These are phyloP conservation scores for Medakamo hakoo DNA, from an alignment of 139 green algal species.

Conservation along the genomic window DNA sequence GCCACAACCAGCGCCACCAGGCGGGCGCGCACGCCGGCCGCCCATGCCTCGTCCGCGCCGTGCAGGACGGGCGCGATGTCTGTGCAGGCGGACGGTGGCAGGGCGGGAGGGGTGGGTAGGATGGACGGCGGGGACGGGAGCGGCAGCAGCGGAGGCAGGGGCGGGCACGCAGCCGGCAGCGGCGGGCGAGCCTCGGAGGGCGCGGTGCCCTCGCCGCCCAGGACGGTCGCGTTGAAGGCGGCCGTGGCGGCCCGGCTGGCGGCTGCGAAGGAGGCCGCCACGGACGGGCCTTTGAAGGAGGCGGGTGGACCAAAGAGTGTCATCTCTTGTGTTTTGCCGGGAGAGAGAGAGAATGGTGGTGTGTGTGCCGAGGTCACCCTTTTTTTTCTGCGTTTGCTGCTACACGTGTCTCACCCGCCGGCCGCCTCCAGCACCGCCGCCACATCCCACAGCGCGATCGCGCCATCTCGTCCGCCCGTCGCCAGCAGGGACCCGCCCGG, in stretches of 20 bases:
- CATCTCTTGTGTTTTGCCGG: too few species aligned
- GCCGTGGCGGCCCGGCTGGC: too few species aligned
- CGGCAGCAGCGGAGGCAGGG: too few species aligned
- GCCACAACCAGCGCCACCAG: too few species aligned
- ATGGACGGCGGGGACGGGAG: too few species aligned
- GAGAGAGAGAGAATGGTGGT: neutral
- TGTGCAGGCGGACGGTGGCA: too few species aligned
- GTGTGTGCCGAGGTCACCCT: neutral
- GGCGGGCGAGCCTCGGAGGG: neutral
- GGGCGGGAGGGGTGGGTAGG: too few species aligned
- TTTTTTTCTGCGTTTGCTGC: neutral
- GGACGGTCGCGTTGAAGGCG: neutral
- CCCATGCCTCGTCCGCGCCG: too few species aligned
- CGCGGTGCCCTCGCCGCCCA: neutral
- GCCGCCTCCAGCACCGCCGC: neutral
- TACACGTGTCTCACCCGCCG: neutral
- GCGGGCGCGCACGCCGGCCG: too few species aligned
- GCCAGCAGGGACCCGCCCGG: neutral
- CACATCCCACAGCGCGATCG: neutral
- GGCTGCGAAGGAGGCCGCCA: neutral
- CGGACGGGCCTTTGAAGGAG: neutral
- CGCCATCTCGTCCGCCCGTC: neutral
- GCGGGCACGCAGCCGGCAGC: too few species aligned
- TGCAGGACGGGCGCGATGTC: too few species aligned
- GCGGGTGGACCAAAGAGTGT: too few species aligned